These are phyloP conservation scores for Wickerhamiella domercqiae DNA, from an alignment of 805 yeast species.

Conservation along the genomic window DNA sequence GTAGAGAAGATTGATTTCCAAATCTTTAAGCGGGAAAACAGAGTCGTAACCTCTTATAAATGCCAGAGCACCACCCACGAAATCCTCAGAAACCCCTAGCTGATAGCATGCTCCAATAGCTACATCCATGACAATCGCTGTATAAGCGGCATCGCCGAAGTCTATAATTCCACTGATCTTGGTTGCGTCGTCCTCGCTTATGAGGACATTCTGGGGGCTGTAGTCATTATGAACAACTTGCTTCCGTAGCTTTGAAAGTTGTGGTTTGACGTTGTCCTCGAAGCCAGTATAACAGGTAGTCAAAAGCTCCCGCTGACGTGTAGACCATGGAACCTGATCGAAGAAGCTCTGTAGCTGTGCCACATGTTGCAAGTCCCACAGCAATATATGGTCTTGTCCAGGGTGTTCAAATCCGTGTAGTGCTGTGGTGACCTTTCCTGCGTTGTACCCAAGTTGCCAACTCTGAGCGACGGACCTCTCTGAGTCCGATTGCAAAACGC, in stretches of 20 bases:
- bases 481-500: constrained; percentile 3
- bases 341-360: constrained; percentile 3
- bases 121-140: constrained; percentile 8
- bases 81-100: constrained; percentile 2
- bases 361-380: constrained; percentile 11
- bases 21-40: constrained; percentile 3
- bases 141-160: constrained; percentile 10
- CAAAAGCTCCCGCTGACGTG: neutral
- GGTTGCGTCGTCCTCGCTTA: constrained; percentile 1
- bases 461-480: constrained; percentile 1
- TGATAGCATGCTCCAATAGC: constrained; percentile 10
- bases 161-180: constrained; percentile 6
- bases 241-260: constrained; percentile 5
- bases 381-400: constrained; percentile 4
- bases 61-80: constrained; percentile 7
- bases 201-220: constrained; percentile 7
- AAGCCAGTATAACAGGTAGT: neutral
- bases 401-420: constrained; percentile 5
- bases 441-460: constrained; percentile 4
- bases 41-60: constrained; percentile 8
- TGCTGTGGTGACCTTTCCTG: constrained; percentile 5
- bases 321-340: neutral
- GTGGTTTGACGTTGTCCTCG: constrained; percentile 6
- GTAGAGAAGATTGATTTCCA: constrained; percentile 5
- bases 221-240: constrained; percentile 11